Evolutionary conservation across 805 yeast species (phyloP).

Genomic region (Hanseniaspora valbyensis): DNA sequence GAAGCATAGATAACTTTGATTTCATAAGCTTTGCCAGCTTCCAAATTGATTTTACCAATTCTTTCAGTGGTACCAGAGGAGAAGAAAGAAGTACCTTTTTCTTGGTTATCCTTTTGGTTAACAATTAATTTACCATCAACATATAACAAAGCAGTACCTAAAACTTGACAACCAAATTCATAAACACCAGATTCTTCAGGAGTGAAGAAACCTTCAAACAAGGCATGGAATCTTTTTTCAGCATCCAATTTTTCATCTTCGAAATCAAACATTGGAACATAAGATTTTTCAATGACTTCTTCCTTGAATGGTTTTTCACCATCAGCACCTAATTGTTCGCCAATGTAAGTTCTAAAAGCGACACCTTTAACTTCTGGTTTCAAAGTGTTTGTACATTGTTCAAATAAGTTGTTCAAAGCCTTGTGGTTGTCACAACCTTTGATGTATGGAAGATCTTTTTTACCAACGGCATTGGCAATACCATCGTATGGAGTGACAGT

Average conservation of each 20-base stretch:
- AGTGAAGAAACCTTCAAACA: constrained; percentile 34
- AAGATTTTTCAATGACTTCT: constrained; percentile 19
- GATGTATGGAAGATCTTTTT: constrained; percentile 25
- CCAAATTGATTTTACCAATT: constrained; percentile 30
- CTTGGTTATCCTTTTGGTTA: constrained; percentile 47
- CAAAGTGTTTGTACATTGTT: constrained; percentile 16
- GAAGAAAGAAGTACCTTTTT: constrained; percentile 40
- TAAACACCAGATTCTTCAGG: constrained; percentile 42
- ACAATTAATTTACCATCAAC: constrained; percentile 43
- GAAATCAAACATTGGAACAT: constrained; percentile 27
- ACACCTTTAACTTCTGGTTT: constrained; percentile 25
- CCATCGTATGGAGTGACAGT: constrained; percentile 40
- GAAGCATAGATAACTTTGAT: constrained; percentile 43
- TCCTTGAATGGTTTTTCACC: constrained; percentile 26
- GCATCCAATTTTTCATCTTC: constrained; percentile 21
- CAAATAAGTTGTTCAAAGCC: constrained; percentile 30
- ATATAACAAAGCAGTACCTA: constrained; percentile 47
- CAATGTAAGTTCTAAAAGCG: constrained; percentile 23
- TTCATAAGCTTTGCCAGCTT: constrained; percentile 37
- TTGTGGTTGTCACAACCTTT: constrained; percentile 32
- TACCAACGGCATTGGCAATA: constrained; percentile 27
- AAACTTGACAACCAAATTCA: constrained; percentile 41
- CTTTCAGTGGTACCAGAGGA: constrained; percentile 47
- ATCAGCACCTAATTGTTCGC: constrained; percentile 17
- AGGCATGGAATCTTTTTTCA: constrained; percentile 32